Evolutionary conservation across 148 eudicot species (phyloP).

Genomic region (Cornus kousa): DNA sequence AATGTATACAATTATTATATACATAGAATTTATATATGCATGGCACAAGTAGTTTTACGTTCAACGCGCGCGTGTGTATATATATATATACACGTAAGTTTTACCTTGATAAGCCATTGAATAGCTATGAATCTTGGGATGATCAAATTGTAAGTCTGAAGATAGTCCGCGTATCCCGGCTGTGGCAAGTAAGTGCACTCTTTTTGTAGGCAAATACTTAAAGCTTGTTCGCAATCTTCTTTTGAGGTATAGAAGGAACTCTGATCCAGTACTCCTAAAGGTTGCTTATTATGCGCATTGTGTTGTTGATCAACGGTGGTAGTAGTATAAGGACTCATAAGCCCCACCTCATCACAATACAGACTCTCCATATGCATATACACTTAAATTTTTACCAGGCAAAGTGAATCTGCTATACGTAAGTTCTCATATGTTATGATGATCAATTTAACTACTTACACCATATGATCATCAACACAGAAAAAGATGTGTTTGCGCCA

Average conservation of each 20-base stretch:
- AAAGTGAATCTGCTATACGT: too few relatives aligned
- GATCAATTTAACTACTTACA: not conserved
- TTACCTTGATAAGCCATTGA: slow-evolving; percentile 42
- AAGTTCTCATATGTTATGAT: too few relatives aligned
- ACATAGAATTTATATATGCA: not conserved
- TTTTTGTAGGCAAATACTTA: slow-evolving; percentile 19
- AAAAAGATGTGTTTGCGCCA: too few relatives aligned
- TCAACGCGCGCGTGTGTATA: too few relatives aligned
- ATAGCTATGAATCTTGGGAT: slow-evolving; percentile 24
- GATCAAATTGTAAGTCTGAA: slow-evolving; percentile 12
- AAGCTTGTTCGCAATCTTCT: slow-evolving; percentile 30
- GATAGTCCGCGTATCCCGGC: slow-evolving; percentile 11
- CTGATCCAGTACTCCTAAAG: not conserved
- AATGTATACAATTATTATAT: too few relatives aligned
- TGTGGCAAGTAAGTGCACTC: slow-evolving; percentile 30
- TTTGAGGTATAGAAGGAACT: not conserved
- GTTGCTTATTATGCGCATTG: too few relatives aligned
- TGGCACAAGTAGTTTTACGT: not conserved
- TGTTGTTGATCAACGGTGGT: not conserved
- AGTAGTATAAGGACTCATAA: slow-evolving; percentile 8
- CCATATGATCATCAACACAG: not conserved
- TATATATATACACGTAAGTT: not conserved
- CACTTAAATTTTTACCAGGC: too few relatives aligned
- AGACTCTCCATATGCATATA: slow-evolving; percentile 16
- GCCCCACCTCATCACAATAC: slow-evolving; percentile 32